These are phyloP conservation scores for Pythium dissotocum DNA, from an alignment of 352 stramenopile species.

Conservation along the genomic window DNA sequence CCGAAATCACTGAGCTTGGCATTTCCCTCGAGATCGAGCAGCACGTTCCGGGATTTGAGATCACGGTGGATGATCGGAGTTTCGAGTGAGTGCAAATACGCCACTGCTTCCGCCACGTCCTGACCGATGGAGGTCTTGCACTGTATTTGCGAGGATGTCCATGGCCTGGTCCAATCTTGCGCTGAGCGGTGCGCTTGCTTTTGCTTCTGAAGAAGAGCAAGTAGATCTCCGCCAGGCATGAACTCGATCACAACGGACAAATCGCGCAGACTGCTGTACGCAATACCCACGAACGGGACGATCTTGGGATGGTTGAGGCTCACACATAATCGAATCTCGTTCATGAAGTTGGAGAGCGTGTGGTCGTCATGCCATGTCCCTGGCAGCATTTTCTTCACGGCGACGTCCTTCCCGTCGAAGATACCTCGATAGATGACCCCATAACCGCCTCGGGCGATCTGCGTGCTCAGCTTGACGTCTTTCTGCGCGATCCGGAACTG, in stretches of 20 bases:
- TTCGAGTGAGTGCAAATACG: slow-evolving; percentile 21
- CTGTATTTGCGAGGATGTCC: background rate
- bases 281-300: slow-evolving; percentile 30
- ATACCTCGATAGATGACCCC: slow-evolving; percentile 5
- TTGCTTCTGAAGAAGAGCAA: slow-evolving; percentile 7
- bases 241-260: slow-evolving; percentile 32
- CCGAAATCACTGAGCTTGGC: slow-evolving; percentile 19
- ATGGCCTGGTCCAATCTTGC: background rate
- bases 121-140: slow-evolving; percentile 7
- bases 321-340: slow-evolving; percentile 35
- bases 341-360: slow-evolving; percentile 27
- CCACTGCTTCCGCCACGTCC: slow-evolving; percentile 19
- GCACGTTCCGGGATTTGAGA: slow-evolving; percentile 23
- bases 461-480: slow-evolving; percentile 1
- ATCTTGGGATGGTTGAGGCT: slow-evolving; percentile 35
- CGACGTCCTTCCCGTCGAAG: slow-evolving; percentile 3
- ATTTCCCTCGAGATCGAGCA: slow-evolving; percentile 6
- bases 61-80: slow-evolving; percentile 22
- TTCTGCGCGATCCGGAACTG: background rate
- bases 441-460: slow-evolving; percentile 16
- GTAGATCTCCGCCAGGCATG: slow-evolving; percentile 29
- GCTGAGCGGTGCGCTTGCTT: background rate
- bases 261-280: slow-evolving; percentile 29
- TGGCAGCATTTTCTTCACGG: slow-evolving; percentile 14
- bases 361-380: slow-evolving; percentile 23